These are phyloP conservation scores for Solanum paucissectum DNA, from an alignment of 257 asterid species.

Conservation along the genomic window DNA sequence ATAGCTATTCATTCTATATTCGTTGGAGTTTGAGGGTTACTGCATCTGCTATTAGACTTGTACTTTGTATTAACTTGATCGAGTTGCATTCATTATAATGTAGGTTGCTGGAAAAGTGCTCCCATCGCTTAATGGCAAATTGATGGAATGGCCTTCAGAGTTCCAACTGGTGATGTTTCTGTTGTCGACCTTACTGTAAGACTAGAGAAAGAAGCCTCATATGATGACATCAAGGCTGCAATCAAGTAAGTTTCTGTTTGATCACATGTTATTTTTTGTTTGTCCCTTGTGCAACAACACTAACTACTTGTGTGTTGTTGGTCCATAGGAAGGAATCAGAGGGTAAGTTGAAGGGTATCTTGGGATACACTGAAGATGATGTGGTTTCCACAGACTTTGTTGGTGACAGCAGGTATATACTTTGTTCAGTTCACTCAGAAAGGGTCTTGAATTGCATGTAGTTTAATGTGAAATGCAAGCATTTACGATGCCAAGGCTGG, in stretches of 20 bases:
- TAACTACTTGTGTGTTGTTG: background rate
- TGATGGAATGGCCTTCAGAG: conserved; percentile 79
- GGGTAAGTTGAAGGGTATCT: conserved; percentile 64
- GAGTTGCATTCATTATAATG: conserved; percentile 11
- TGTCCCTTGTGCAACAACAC: background rate
- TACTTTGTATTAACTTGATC: background rate
- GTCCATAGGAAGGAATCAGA: conserved; percentile 56
- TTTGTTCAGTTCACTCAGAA: background rate
- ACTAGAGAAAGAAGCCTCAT: conserved; percentile 55
- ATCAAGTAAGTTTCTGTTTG: conserved; percentile 36
- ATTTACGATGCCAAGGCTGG: conserved; percentile 81
- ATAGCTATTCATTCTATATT: background rate
- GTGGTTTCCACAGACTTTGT: conserved; percentile 67
- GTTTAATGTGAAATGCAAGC: conserved; percentile 19
- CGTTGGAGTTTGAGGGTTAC: background rate
- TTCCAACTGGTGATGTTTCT: conserved; percentile 75
- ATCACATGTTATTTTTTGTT: background rate
- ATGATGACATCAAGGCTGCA: conserved; percentile 62
- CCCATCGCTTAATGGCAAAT: conserved; percentile 64
- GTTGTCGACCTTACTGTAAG: conserved; percentile 71
- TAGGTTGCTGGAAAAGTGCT: conserved; percentile 85
- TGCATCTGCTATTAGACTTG: background rate
- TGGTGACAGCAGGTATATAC: conserved; percentile 55
- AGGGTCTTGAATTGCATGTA: background rate
- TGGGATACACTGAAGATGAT: conserved; percentile 74